Evolutionary conservation across 768 basidiomycete genomes (phyloP).

Genomic region (Sporobolomyces roseus): DNA sequence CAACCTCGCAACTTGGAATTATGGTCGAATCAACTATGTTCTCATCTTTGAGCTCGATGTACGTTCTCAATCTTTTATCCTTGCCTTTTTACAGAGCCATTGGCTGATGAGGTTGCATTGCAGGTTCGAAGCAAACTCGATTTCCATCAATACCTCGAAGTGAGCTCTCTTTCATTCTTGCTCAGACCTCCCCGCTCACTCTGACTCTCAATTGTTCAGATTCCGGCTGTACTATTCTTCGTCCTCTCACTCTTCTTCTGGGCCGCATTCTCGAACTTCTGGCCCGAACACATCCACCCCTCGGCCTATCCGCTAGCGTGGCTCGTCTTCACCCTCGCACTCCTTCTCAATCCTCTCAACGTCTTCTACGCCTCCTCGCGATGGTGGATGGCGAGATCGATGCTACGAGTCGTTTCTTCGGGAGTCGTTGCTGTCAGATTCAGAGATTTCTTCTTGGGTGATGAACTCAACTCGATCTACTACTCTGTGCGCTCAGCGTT

Average conservation of each 20-base stretch:
- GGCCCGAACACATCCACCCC: conserved; percentile 59
- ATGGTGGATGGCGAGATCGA: conserved; percentile 71
- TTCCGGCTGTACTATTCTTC: conserved; percentile 73
- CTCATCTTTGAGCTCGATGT: conserved; percentile 66
- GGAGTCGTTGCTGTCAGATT: conserved; percentile 58
- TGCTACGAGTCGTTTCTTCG: conserved; percentile 63
- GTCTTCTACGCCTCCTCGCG: conserved; percentile 62
- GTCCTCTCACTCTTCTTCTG: conserved; percentile 75
- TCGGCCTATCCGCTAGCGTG: conserved; percentile 76
- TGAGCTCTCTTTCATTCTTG: no score
- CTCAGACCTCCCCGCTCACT: conserved; percentile 10
- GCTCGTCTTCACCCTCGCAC: conserved; percentile 60
- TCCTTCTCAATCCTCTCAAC: conserved; percentile 70
- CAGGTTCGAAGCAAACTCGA: conserved; percentile 63
- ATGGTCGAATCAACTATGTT: conserved; percentile 79
- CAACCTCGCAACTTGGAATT: conserved; percentile 76
- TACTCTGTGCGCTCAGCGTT: conserved; percentile 30
- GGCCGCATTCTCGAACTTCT: conserved; percentile 68
- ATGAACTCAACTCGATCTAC: conserved; percentile 40
- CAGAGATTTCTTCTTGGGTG: conserved; percentile 53
- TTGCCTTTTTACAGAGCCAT: conserved; percentile 27
- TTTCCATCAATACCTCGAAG: conserved; percentile 70
- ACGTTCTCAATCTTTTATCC: conserved; percentile 50
- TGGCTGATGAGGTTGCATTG: conserved; percentile 17
- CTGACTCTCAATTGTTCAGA: conserved; percentile 36